Evolutionary conservation across 1,139 yeast genomes (phyloP).

Genomic region (Debaryomycetaceae sp.): DNA sequence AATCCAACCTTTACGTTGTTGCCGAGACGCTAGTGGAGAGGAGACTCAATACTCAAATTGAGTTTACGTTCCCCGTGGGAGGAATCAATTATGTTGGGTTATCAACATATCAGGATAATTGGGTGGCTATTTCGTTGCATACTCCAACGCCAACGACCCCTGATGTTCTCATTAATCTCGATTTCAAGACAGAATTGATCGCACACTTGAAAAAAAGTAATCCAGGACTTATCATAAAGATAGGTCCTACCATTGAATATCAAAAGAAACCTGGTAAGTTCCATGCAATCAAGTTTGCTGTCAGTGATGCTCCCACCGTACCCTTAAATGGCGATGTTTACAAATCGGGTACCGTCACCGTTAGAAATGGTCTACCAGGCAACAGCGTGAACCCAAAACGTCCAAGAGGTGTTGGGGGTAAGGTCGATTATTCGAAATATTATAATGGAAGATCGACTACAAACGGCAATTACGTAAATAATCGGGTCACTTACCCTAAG

Average conservation of each 20-base stretch:
- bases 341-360: constrained; percentile 86
- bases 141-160: constrained; percentile 55
- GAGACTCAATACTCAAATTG: constrained; percentile 64
- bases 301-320: constrained; percentile 49
- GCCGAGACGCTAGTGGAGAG: constrained; percentile 72
- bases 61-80: constrained; percentile 58
- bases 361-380: constrained; percentile 76
- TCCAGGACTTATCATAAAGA: constrained; percentile 55
- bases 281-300: constrained; percentile 67
- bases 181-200: constrained; percentile 85
- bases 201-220: constrained; percentile 70
- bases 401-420: constrained; percentile 49
- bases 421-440: constrained; percentile 44
- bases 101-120: constrained; percentile 82
- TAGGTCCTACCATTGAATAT: constrained; percentile 74
- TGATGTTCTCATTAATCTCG: constrained; percentile 76
- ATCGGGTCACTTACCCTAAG: constrained; percentile 7
- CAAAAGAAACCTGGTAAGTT: constrained; percentile 88
- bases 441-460: constrained; percentile 32
- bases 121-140: constrained; percentile 75
- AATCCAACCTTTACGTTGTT: constrained; percentile 58
- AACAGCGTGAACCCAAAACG: constrained; percentile 65
- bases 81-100: constrained; percentile 64
- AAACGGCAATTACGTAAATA: constrained; percentile 9
- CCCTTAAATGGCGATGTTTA: constrained; percentile 69